These are phyloP conservation scores for Didymella pinodella DNA, from an alignment of 2,329 filamentous ascomycete genomes.

Conservation along the genomic window DNA sequence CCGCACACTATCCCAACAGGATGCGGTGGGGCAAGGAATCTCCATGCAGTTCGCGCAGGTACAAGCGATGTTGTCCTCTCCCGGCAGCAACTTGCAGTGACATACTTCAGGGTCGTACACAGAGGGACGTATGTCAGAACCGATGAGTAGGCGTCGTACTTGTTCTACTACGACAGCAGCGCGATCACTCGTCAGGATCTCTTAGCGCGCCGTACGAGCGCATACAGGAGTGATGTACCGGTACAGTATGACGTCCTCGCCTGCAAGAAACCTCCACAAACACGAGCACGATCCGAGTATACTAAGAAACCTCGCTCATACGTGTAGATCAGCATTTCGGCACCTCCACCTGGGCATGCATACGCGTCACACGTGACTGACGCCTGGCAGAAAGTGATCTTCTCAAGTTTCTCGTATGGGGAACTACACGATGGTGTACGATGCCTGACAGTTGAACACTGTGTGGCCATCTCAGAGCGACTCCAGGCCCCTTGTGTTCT, in stretches of 20 bases:
- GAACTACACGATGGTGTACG: no score
- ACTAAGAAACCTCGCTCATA: slow-evolving; percentile 7
- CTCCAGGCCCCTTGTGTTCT: no score
- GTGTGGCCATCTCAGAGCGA: no score
- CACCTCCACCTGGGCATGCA: not conserved
- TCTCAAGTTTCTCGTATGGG: not conserved
- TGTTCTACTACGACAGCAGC: not conserved
- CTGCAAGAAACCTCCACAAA: not conserved
- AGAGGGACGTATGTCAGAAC: no score
- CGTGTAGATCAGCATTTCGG: slow-evolving; percentile 16
- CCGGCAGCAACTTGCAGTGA: not conserved
- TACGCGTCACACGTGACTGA: slow-evolving; percentile 5
- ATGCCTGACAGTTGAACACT: no score
- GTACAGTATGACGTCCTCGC: not conserved
- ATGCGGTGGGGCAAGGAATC: not conserved
- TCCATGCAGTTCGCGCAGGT: not conserved
- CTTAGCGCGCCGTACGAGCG: not conserved
- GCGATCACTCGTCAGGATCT: no score
- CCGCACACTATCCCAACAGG: slow-evolving; percentile 5
- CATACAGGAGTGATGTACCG: not conserved
- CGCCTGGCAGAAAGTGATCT: not conserved
- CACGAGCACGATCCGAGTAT: slow-evolving; percentile 4
- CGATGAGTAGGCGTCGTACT: no score
- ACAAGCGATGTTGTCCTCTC: not conserved
- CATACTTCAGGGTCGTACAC: no score